phyloP scores from a whole-genome alignment of 2,329 filamentous ascomycete genomes.

The Talaromyces sp. region DNA sequence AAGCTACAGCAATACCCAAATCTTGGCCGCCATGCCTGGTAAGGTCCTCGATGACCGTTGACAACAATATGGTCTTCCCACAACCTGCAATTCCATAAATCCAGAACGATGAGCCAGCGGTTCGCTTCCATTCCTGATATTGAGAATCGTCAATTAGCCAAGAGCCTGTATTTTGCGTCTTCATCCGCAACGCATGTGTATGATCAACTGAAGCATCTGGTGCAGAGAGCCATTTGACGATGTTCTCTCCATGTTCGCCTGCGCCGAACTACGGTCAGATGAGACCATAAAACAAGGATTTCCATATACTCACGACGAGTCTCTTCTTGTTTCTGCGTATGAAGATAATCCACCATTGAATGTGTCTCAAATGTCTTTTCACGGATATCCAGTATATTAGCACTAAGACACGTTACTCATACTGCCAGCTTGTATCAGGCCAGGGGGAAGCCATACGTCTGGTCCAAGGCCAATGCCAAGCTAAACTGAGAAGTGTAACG shows the following conservation, averaged over 20 bases:
- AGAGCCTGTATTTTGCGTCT: constrained; percentile 6
- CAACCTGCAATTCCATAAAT: constrained; percentile 37
- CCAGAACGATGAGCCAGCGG: constrained; percentile 34
- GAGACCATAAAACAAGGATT: not conserved
- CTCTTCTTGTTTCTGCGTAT: constrained; percentile 4
- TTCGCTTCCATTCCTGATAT: constrained; percentile 5
- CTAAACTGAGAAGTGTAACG: constrained; percentile 7
- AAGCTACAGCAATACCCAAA: constrained; percentile 25
- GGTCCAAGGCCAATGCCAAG: constrained; percentile 7
- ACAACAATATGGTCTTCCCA: constrained; percentile 40
- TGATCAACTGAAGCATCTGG: constrained; percentile 11
- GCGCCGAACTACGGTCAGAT: not conserved
- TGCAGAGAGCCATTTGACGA: constrained; percentile 9
- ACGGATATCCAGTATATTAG: constrained; percentile 9
- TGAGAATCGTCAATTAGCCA: not conserved
- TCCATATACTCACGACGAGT: constrained; percentile 1
- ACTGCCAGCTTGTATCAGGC: not conserved
- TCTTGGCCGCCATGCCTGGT: constrained; percentile 16
- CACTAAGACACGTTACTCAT: not conserved
- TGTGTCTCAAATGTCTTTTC: constrained; percentile 9
- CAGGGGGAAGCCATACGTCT: constrained; percentile 4
- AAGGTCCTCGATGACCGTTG: constrained; percentile 31
- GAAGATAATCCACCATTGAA: not conserved
- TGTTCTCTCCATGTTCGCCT: constrained; percentile 1
- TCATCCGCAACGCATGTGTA: constrained; percentile 4